These are phyloP conservation scores for Arachnopeziza araneosa DNA, from an alignment of 2,329 filamentous ascomycete species.

Conservation along the genomic window DNA sequence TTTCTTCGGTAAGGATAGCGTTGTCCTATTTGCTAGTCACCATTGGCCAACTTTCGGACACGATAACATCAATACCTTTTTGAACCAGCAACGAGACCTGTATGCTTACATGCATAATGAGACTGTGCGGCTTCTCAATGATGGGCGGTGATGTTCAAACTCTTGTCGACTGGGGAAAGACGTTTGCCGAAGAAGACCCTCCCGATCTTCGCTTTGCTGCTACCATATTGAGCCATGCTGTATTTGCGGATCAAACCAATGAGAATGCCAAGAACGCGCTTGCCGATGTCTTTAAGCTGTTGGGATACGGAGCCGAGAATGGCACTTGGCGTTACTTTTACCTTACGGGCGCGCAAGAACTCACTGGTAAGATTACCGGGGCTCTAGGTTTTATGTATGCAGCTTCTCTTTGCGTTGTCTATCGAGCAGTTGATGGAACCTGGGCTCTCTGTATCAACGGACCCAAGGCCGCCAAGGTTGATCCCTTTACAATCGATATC, in stretches of 20 bases:
- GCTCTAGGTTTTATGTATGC: neutral
- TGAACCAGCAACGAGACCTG: conserved; percentile 35
- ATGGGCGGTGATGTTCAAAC: conserved; percentile 32
- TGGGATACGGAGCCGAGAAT: conserved; percentile 36
- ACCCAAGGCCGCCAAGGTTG: conserved; percentile 1
- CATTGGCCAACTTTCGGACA: conserved; percentile 39
- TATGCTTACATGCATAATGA: conserved; percentile 38
- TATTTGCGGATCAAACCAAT: conserved; percentile 27
- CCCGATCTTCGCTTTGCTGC: conserved; percentile 36
- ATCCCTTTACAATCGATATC: conserved; percentile 1
- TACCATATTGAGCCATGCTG: conserved; percentile 33
- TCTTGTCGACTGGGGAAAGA: conserved; percentile 29
- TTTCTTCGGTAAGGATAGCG: conserved; percentile 30
- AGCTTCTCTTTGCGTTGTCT: neutral
- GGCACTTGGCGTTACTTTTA: conserved; percentile 38
- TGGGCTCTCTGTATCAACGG: neutral
- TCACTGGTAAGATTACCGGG: conserved; percentile 10
- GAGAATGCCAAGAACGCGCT: conserved; percentile 21
- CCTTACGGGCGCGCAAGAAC: conserved; percentile 29
- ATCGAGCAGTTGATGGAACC: neutral
- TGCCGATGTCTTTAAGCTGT: conserved; percentile 29
- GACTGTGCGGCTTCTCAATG: conserved; percentile 35
- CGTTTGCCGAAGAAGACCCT: conserved; percentile 19
- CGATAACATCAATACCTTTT: conserved; percentile 21
- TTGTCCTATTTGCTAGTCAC: conserved; percentile 36